A percentile compares a stretch with the other conserved stretches of the same genome.
These are phyloP conservation scores for Mycena maculata DNA, from an alignment of 768 basidiomycete species.

Conservation along the genomic window DNA sequence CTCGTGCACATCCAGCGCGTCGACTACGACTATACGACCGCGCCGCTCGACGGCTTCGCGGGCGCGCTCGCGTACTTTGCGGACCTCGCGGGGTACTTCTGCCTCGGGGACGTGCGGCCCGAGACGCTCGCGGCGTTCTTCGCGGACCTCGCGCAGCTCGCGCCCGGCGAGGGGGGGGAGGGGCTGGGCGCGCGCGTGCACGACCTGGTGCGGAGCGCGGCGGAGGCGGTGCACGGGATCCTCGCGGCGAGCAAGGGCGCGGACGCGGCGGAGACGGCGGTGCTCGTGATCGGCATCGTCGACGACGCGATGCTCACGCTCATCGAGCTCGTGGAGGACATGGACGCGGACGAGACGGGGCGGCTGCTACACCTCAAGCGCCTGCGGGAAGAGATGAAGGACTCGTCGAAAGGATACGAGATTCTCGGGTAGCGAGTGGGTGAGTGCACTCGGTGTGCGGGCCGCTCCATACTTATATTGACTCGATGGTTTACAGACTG, in stretches of 20 bases:
- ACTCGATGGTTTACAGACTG: neutral
- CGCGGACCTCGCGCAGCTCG: constrained; percentile 1
- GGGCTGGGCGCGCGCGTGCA: constrained; percentile 5
- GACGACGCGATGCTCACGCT: constrained; percentile 29
- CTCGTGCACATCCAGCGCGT: constrained; percentile 36
- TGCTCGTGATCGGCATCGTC: constrained; percentile 17
- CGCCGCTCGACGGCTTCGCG: neutral
- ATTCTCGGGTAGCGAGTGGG: constrained; percentile 19
- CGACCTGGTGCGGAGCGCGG: constrained; percentile 5
- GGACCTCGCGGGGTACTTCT: constrained; percentile 28
- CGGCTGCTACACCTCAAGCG: constrained; percentile 14
- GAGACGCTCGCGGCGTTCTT: constrained; percentile 26
- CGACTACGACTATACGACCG: constrained; percentile 29
- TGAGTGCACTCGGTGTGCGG: neutral
- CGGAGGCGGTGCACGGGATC: constrained; percentile 20
- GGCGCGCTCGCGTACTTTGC: constrained; percentile 24
- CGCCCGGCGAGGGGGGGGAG: neutral
- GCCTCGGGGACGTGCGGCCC: constrained; percentile 6
- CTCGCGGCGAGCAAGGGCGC: constrained; percentile 18
- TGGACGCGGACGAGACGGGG: constrained; percentile 22
- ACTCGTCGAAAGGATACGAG: constrained; percentile 26
- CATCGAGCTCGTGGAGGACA: constrained; percentile 32
- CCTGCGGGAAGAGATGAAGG: constrained; percentile 26
- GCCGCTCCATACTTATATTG: neutral
- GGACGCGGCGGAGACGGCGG: constrained; percentile 30